Conservation (phyloP, 208 protist species). For the Acanthamoeba triangularis region DNA sequence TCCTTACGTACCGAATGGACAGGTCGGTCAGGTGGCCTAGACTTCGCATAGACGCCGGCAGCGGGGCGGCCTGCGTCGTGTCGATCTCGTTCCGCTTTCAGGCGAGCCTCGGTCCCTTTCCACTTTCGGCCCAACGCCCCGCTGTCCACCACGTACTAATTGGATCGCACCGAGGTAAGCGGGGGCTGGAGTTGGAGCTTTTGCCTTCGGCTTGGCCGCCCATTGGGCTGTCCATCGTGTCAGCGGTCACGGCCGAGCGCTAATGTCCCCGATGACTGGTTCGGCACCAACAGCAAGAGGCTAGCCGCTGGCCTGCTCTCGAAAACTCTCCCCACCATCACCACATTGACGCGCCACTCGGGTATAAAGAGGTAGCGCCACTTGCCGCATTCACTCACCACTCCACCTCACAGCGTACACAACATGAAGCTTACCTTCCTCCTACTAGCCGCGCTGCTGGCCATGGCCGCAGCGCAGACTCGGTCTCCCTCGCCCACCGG, state of each 20-base stretch:
- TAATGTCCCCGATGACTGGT: background rate
- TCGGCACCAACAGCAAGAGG: background rate
- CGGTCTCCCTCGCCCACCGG: background rate
- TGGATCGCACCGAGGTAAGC: too few species aligned
- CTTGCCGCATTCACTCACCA: background rate
- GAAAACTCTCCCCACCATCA: background rate
- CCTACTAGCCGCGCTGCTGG: background rate
- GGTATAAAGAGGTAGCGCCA: background rate
- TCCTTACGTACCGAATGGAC: too few species aligned
- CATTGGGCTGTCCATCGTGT: background rate
- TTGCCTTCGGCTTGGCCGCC: too few species aligned
- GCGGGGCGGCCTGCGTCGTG: too few species aligned
- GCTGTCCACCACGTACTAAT: too few species aligned
- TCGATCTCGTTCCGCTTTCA: too few species aligned
- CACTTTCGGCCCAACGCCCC: too few species aligned
- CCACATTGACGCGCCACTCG: background rate
- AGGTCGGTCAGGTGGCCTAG: too few species aligned
- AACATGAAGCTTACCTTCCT: background rate
- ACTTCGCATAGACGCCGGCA: too few species aligned
- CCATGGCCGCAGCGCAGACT: conserved; percentile 10
- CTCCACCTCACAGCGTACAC: background rate
- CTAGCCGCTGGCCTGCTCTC: background rate
- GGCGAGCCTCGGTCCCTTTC: too few species aligned
- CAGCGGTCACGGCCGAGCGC: background rate
- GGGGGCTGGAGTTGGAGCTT: too few species aligned